A percentile compares a stretch with the other conserved stretches of the same genome.
Conservation (phyloP, 176 grass and related monocot species). For the Eragrostis curvula region DNA sequence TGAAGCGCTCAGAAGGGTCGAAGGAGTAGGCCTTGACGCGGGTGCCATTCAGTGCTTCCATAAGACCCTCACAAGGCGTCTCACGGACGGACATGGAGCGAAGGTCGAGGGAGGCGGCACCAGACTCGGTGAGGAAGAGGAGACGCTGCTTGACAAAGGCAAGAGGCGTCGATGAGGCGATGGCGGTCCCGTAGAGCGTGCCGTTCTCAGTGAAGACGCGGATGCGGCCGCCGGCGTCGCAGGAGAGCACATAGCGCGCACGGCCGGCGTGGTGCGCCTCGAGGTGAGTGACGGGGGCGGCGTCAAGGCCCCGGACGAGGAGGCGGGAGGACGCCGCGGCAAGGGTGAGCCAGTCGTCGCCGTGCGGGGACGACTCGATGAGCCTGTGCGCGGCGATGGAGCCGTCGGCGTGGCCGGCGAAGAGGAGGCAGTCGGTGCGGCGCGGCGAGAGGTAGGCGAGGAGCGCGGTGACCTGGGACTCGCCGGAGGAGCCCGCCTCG, state of each 20-base stretch:
- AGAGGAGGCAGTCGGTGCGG: constrained; percentile 73
- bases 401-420: constrained; percentile 73
- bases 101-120: constrained; percentile 82
- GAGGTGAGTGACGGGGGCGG: constrained; percentile 65
- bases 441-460: constrained; percentile 72
- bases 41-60: constrained; percentile 62
- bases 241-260: constrained; percentile 75
- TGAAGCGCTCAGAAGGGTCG: constrained; percentile 81
- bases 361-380: constrained; percentile 60
- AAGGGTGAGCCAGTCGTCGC: constrained; percentile 86
- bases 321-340: constrained; percentile 49
- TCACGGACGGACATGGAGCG: constrained; percentile 83
- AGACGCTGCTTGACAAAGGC: constrained; percentile 94
- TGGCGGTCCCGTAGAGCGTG: constrained; percentile 89
- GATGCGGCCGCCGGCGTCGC: constrained; percentile 72
- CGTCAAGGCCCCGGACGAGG: constrained; percentile 68
- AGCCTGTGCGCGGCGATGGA: constrained; percentile 75
- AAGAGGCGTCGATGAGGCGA: constrained; percentile 69
- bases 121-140: constrained; percentile 80
- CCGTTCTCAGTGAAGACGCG: constrained; percentile 94
- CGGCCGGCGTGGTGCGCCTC: constrained; percentile 78
- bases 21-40: constrained; percentile 77
- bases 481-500: constrained; percentile 30
- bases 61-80: constrained; percentile 73
- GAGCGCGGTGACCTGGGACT: constrained; percentile 63